Evolutionary conservation across 148 eudicot genomes (phyloP).

Genomic region (Arbutus unedo): DNA sequence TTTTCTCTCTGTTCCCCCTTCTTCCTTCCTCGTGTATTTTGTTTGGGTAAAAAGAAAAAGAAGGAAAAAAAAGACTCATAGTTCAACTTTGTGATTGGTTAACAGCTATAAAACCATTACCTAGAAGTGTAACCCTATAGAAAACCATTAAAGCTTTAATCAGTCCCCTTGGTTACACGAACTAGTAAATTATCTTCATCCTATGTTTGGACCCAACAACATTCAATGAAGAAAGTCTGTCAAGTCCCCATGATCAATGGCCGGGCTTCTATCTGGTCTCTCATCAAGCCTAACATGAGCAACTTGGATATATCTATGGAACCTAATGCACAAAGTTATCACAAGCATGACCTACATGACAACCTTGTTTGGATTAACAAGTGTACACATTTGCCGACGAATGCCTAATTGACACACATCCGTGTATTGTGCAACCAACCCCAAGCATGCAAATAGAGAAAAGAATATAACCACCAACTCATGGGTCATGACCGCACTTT

Average conservation of each 20-base stretch:
- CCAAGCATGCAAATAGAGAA: conserved; percentile 10
- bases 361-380: background rate
- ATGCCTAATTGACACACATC: background rate
- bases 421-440: conserved; percentile 6
- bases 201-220: conserved; percentile 1
- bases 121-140: background rate
- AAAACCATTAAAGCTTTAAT: background rate
- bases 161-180: background rate
- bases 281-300: background rate
- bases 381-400: conserved; percentile 3
- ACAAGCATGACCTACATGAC: conserved; percentile 10
- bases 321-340: conserved; percentile 10
- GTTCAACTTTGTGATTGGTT: conserved; percentile 1
- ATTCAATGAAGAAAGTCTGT: background rate
- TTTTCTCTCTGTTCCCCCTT: background rate
- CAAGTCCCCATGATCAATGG: background rate
- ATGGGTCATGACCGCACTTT: conserved; percentile 30
- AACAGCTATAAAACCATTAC: background rate
- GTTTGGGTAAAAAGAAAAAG: background rate
- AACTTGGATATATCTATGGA: background rate
- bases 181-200: background rate
- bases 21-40: background rate
- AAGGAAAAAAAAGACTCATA: background rate
- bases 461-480: conserved; percentile 18
- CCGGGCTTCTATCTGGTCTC: conserved; percentile 6